Conservation (phyloP, 202 grass and related monocot genomes). For the Zoysia matrella region DNA sequence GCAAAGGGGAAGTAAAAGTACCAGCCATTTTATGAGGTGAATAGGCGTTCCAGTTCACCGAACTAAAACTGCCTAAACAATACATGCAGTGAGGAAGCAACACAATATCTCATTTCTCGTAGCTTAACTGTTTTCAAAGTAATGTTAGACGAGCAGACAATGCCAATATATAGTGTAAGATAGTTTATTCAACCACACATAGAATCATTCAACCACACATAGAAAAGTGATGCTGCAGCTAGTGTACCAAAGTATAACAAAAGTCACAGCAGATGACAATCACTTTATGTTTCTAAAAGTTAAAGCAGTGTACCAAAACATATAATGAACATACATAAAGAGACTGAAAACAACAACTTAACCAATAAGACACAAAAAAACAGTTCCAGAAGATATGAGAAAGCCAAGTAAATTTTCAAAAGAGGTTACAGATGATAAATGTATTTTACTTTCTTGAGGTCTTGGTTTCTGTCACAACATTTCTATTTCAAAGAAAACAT, state of each 20-base stretch:
- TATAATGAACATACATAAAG: slow-evolving; percentile 24
- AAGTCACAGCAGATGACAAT: background rate
- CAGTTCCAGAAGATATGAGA: no score
- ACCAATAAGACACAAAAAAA: no score
- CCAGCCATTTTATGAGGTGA: background rate
- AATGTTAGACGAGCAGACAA: background rate
- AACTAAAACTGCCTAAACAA: slow-evolving; percentile 4
- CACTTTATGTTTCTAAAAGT: background rate
- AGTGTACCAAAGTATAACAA: slow-evolving; percentile 30
- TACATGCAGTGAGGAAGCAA: background rate
- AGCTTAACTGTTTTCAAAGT: background rate
- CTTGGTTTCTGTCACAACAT: no score
- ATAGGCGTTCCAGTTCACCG: slow-evolving; percentile 4
- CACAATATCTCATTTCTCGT: background rate
- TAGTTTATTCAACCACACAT: slow-evolving; percentile 20
- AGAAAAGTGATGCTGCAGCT: background rate
- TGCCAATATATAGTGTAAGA: no score
- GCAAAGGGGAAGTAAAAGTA: no score
- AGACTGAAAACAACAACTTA: background rate
- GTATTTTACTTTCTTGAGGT: no score
- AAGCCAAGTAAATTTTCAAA: no score
- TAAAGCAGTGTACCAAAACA: background rate
- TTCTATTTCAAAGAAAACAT: no score
- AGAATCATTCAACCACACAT: no score
- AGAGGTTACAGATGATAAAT: no score